These are phyloP conservation scores for Fistulifera pelliculosa DNA, from an alignment of 108 stramenopile species.

Conservation along the genomic window DNA sequence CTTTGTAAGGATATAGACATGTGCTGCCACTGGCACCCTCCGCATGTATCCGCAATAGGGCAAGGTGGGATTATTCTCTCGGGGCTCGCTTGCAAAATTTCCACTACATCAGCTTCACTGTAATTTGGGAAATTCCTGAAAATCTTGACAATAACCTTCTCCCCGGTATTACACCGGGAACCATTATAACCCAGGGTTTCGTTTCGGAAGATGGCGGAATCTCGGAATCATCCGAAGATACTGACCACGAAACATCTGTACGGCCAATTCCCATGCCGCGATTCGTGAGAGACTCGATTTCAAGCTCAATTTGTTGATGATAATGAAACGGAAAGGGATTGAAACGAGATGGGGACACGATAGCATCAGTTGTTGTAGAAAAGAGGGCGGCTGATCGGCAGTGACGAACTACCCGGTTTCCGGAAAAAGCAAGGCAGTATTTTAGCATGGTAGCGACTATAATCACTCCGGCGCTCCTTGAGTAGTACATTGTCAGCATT, in stretches of 20 bases:
- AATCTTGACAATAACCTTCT: constrained; percentile 61
- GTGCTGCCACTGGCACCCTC: constrained; percentile 98
- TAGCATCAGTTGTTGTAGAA: not conserved
- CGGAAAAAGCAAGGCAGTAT: too few species aligned
- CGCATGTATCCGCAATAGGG: constrained; percentile 71
- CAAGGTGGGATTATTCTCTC: constrained; percentile 80
- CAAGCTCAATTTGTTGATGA: constrained; percentile 21
- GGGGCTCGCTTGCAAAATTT: constrained; percentile 67
- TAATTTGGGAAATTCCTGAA: constrained; percentile 80
- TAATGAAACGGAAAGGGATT: constrained; percentile 19
- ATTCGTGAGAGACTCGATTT: constrained; percentile 20
- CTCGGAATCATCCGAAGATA: not conserved
- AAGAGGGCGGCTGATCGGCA: too few species aligned
- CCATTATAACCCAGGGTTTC: constrained; percentile 80
- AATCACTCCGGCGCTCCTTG: too few species aligned
- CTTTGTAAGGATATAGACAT: constrained; percentile 79
- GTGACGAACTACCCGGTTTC: too few species aligned
- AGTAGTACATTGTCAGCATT: too few species aligned
- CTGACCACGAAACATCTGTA: not conserved
- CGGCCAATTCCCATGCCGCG: constrained; percentile 12
- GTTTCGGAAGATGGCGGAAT: not conserved
- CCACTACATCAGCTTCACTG: constrained; percentile 84
- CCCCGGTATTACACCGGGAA: constrained; percentile 88
- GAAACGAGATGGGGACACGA: constrained; percentile 1
- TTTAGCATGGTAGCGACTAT: too few species aligned